Percentiles rank a stretch among this genome's conserved stretches.
These are phyloP conservation scores for Hygrophila difformis DNA, from an alignment of 257 asterid genomes.

Conservation along the genomic window DNA sequence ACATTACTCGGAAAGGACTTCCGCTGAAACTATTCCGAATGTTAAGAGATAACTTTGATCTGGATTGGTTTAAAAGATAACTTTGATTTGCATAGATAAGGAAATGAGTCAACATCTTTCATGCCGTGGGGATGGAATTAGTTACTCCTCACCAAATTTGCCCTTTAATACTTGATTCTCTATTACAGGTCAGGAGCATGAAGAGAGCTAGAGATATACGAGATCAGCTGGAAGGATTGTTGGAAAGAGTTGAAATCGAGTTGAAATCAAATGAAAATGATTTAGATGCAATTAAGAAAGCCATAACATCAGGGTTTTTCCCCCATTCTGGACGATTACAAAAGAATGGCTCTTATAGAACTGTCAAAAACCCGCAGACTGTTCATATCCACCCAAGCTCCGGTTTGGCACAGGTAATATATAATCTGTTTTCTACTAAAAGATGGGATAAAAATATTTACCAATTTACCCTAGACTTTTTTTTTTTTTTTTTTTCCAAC, in stretches of 20 bases:
- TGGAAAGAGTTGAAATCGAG: slow-evolving; percentile 89
- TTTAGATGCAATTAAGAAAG: slow-evolving; percentile 60
- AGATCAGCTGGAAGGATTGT: slow-evolving; percentile 82
- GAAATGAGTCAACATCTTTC: background rate
- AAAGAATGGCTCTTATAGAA: slow-evolving; percentile 76
- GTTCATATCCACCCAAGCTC: slow-evolving; percentile 92
- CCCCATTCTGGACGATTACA: slow-evolving; percentile 81
- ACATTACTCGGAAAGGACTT: too few species aligned
- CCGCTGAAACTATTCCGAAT: too few species aligned
- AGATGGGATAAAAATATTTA: background rate
- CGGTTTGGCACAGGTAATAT: slow-evolving; percentile 65
- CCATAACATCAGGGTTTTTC: slow-evolving; percentile 76
- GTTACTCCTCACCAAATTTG: background rate
- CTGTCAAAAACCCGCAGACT: slow-evolving; percentile 80
- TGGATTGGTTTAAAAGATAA: too few species aligned
- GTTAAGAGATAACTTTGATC: too few species aligned
- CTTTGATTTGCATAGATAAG: too few species aligned
- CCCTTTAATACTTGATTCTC: slow-evolving; percentile 4
- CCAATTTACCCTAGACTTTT: too few species aligned
- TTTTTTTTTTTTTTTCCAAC: too few species aligned
- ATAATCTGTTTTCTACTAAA: background rate
- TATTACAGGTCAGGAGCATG: slow-evolving; percentile 82
- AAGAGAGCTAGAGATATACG: slow-evolving; percentile 91
- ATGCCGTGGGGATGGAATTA: slow-evolving; percentile 1
- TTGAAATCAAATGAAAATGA: slow-evolving; percentile 52